Conservation (phyloP, 164 flowering plant genomes). For the Vitis vinifera region ASM3070453v1 NC_081808.1:6469501-6470000, state of each 20-base stretch:
- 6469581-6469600: conserved; percentile 39
- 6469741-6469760: conserved; percentile 20
- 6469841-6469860: conserved; percentile 60
- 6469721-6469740: conserved; percentile 22
- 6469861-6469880: conserved; percentile 76
- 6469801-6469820: conserved; percentile 41
- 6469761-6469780: conserved; percentile 22
- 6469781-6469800: conserved; percentile 38
- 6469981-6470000: conserved; percentile 57
- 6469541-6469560: conserved; percentile 61
- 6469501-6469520: conserved; percentile 44
- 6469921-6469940: conserved; percentile 64
- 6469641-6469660: conserved; percentile 13
- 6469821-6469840: conserved; percentile 49
- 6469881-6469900: conserved; percentile 77
- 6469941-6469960: conserved; percentile 47
- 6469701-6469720: conserved; percentile 19
- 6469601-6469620: conserved; percentile 22
- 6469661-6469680: conserved; percentile 8
- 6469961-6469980: conserved; percentile 50
- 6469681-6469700: conserved; percentile 24
- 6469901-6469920: conserved; percentile 91
- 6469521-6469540: conserved; percentile 38
- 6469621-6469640: conserved; percentile 18
- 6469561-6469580: conserved; percentile 44